These are phyloP conservation scores for Candida odintsovae DNA, from an alignment of 805 yeast genomes.

Conservation along the genomic window DNA sequence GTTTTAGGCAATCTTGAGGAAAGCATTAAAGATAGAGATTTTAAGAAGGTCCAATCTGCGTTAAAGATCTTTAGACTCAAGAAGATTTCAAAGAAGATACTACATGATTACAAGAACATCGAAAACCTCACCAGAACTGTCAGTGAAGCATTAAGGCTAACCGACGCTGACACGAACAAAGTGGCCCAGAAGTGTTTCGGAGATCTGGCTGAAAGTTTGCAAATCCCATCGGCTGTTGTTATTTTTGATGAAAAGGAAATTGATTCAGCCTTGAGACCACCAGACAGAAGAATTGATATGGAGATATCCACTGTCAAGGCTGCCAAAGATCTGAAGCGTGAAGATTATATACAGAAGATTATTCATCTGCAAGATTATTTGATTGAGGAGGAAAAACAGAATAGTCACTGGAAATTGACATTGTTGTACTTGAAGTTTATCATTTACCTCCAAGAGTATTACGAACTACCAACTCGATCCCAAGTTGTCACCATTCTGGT, in stretches of 20 bases:
- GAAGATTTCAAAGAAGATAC: slow-evolving; percentile 51
- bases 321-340: slow-evolving; percentile 61
- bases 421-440: slow-evolving; percentile 44
- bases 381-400: slow-evolving; percentile 20
- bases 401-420: slow-evolving; percentile 53
- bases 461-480: slow-evolving; percentile 40
- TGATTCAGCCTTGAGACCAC: slow-evolving; percentile 49
- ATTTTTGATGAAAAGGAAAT: slow-evolving; percentile 36
- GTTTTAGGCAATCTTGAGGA: slow-evolving; percentile 44
- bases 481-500: slow-evolving; percentile 39
- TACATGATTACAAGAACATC: slow-evolving; percentile 50
- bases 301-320: slow-evolving; percentile 53
- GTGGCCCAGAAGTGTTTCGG: slow-evolving; percentile 48
- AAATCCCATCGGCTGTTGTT: slow-evolving; percentile 50
- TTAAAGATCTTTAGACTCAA: slow-evolving; percentile 51
- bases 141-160: slow-evolving; percentile 49
- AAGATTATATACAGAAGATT: slow-evolving; percentile 34
- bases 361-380: slow-evolving; percentile 35
- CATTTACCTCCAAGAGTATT: slow-evolving; percentile 45
- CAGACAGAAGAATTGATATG: slow-evolving; percentile 48
- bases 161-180: slow-evolving; percentile 47
- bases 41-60: slow-evolving; percentile 57
- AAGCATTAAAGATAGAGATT: slow-evolving; percentile 44
- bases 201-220: slow-evolving; percentile 33
- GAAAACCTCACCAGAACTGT: slow-evolving; percentile 42